Percentiles rank a stretch among this genome's conserved stretches.
phyloP scores from a whole-genome alignment of 1,284 basidiomycete genomes.

The Cryptococcus wingfieldii region DNA sequence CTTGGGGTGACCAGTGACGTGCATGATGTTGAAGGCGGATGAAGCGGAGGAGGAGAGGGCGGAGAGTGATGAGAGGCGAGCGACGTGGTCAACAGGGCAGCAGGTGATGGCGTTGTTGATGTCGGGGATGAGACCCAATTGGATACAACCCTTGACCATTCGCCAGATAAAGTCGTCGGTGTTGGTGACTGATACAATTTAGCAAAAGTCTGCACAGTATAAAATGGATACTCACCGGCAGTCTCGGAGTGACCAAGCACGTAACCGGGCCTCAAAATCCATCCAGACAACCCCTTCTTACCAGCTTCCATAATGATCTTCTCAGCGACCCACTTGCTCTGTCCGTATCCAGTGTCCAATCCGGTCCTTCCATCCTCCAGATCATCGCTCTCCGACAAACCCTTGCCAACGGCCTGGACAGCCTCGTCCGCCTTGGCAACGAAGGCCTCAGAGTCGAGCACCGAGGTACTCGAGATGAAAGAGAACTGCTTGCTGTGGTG shows the following conservation, averaged over 20 bases:
- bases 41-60: constrained; percentile 55
- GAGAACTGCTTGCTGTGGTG: constrained; percentile 76
- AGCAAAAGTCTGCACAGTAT: constrained; percentile 1
- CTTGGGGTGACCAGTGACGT: constrained; percentile 80
- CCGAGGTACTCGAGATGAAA: constrained; percentile 92
- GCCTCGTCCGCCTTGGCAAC: constrained; percentile 76
- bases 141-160: constrained; percentile 93
- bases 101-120: constrained; percentile 99
- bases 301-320: constrained; percentile 89
- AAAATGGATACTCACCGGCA: constrained; percentile 60
- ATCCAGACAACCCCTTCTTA: constrained; percentile 75
- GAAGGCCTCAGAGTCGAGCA: constrained; percentile 87
- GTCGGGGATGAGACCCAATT: constrained; percentile 90
- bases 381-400: constrained; percentile 82
- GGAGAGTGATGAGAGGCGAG: constrained; percentile 71
- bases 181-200: constrained; percentile 69
- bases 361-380: constrained; percentile 76
- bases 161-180: constrained; percentile 99
- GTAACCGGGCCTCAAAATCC: constrained; percentile 91
- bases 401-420: constrained; percentile 54
- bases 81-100: constrained; percentile 97
- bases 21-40: constrained; percentile 63
- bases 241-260: constrained; percentile 87
- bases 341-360: constrained; percentile 90
- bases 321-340: constrained; percentile 98